Evolutionary conservation across 2,329 filamentous ascomycete genomes (phyloP).

Genomic region (Talaromyces sp.): DNA sequence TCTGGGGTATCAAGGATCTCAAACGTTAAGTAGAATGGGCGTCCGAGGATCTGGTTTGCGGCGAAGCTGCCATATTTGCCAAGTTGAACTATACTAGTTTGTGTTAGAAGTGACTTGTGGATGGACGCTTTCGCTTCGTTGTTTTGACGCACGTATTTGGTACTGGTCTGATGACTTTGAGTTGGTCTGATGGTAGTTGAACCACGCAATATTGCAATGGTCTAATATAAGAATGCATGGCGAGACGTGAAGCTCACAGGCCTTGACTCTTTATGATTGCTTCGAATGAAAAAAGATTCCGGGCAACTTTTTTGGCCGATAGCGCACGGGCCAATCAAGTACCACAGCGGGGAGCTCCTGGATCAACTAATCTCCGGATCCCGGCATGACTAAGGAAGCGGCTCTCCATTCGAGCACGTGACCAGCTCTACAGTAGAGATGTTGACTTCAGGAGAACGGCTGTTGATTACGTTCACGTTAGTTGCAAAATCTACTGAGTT

Average conservation of each 20-base stretch:
- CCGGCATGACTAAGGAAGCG: not conserved
- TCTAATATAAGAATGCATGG: conserved; percentile 44
- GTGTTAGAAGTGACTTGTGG: conserved; percentile 8
- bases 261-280: not conserved
- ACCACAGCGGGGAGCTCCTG: not conserved
- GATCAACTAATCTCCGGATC: not conserved
- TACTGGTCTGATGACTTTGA: conserved; percentile 61
- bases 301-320: conserved; percentile 12
- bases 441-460: too few relatives aligned
- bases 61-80: conserved; percentile 93
- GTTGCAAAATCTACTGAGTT: too few relatives aligned
- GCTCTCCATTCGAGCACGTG: too few relatives aligned
- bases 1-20: conserved; percentile 75
- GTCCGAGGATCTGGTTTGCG: conserved; percentile 84
- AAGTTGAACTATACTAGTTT: conserved; percentile 73
- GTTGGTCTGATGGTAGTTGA: conserved; percentile 56
- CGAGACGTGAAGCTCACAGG: conserved; percentile 1
- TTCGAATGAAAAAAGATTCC: conserved; percentile 17
- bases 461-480: too few relatives aligned
- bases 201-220: conserved; percentile 42
- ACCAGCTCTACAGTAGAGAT: too few relatives aligned
- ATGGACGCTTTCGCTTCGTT: not conserved
- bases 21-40: conserved; percentile 89
- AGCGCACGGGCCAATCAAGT: conserved; percentile 16
- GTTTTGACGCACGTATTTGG: conserved; percentile 64